Conservation (phyloP, 805 yeast genomes). For the Ogataea allantospora region DNA sequence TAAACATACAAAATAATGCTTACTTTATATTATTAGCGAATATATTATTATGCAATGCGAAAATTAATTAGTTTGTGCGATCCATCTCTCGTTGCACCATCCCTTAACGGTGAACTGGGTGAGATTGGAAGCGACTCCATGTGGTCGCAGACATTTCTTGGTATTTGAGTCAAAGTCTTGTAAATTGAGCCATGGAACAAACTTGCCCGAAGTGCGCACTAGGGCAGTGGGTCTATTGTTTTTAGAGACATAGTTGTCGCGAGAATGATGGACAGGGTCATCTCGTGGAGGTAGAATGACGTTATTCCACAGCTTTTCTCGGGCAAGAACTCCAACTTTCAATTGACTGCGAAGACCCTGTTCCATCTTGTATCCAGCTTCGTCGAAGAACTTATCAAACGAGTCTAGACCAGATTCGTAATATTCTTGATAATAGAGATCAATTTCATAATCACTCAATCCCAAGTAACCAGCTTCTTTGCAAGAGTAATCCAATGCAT, state of each 20-base stretch:
- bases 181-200: conserved; percentile 30
- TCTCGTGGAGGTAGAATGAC: conserved; percentile 52
- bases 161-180: conserved; percentile 18
- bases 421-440: conserved; percentile 29
- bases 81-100: conserved; percentile 49
- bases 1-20: conserved; percentile 2
- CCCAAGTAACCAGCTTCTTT: conserved; percentile 35
- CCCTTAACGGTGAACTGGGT: conserved; percentile 50
- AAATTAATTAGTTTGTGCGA: conserved; percentile 17
- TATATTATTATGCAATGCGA: conserved; percentile 5
- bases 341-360: conserved; percentile 17
- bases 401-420: conserved; percentile 24
- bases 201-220: conserved; percentile 28
- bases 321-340: conserved; percentile 40
- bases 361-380: conserved; percentile 14
- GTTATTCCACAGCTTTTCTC: conserved; percentile 52
- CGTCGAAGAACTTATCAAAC: conserved; percentile 29
- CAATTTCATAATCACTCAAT: conserved; percentile 35
- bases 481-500: conserved; percentile 48
- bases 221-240: conserved; percentile 13
- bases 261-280: conserved; percentile 30
- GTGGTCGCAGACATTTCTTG: conserved; percentile 26
- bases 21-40: background rate
- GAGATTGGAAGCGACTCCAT: conserved; percentile 26
- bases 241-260: conserved; percentile 13